A percentile compares a stretch with the other conserved stretches of the same genome.
Evolutionary conservation across 2,329 filamentous ascomycete species (phyloP).

Genomic region (Aplosporella prunicola): DNA sequence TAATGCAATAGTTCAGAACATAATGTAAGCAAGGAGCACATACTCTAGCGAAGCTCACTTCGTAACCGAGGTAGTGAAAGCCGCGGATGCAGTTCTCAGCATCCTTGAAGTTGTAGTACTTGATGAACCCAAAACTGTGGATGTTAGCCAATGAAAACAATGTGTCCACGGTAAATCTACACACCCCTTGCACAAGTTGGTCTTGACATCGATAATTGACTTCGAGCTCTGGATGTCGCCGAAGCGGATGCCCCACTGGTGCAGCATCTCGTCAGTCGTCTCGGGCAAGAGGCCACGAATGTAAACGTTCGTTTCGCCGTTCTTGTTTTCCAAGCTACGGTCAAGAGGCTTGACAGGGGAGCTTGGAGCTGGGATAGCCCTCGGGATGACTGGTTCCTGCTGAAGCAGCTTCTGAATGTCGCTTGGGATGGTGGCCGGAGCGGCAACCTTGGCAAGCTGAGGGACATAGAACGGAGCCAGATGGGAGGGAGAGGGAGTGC

Average conservation of each 20-base stretch:
- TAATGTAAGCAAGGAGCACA: constrained; percentile 24
- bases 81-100: constrained; percentile 95
- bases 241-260: constrained; percentile 75
- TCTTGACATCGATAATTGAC: constrained; percentile 92
- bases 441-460: constrained; percentile 27
- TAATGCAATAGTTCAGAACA: constrained; percentile 37
- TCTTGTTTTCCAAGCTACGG: constrained; percentile 88
- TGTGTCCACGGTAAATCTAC: constrained; percentile 14
- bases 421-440: constrained; percentile 33
- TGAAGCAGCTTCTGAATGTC: constrained; percentile 40
- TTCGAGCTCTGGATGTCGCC: constrained; percentile 94
- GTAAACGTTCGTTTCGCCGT: constrained; percentile 95
- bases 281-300: constrained; percentile 92
- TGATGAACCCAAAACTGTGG: constrained; percentile 87
- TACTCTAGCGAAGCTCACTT: constrained; percentile 93
- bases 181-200: constrained; percentile 91
- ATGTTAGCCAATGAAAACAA: constrained; percentile 20
- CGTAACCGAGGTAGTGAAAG: constrained; percentile 89
- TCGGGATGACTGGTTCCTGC: constrained; percentile 74
- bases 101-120: constrained; percentile 77
- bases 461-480: constrained; percentile 35
- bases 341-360: constrained; percentile 85
- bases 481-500: constrained; percentile 42
- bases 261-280: constrained; percentile 83
- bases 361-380: constrained; percentile 79